A percentile compares a stretch with the other conserved stretches of the same genome.
phyloP scores from a whole-genome alignment of 805 yeast species.

The Wickerhamiella allomyrinae region DNA sequence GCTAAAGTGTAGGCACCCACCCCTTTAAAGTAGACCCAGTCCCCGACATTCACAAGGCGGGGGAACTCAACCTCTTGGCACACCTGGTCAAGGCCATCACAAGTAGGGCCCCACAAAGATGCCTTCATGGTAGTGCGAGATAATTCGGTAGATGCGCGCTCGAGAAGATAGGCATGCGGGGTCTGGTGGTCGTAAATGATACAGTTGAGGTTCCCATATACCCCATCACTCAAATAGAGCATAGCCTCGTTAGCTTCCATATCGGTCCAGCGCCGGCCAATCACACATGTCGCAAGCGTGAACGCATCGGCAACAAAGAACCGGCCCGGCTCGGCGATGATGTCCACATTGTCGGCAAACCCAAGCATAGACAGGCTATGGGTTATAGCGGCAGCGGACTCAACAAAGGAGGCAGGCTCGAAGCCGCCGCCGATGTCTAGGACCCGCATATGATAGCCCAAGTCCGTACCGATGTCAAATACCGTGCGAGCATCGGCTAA shows the following conservation, averaged over 20 bases:
- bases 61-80: slow-evolving; percentile 38
- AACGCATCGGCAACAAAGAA: slow-evolving; percentile 75
- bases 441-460: slow-evolving; percentile 37
- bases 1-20: slow-evolving; percentile 88
- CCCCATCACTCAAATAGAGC: slow-evolving; percentile 88
- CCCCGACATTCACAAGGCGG: slow-evolving; percentile 61
- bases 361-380: slow-evolving; percentile 27
- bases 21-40: slow-evolving; percentile 76
- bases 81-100: slow-evolving; percentile 90
- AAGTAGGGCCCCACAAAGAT: slow-evolving; percentile 96
- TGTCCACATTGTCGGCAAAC: slow-evolving; percentile 41
- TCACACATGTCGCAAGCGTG: slow-evolving; percentile 69
- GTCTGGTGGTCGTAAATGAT: slow-evolving; percentile 82
- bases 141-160: slow-evolving; percentile 29
- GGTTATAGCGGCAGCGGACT: slow-evolving; percentile 45
- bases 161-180: slow-evolving; percentile 53
- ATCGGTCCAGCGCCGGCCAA: slow-evolving; percentile 53
- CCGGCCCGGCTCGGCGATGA: slow-evolving; percentile 93
- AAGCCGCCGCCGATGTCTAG: slow-evolving; percentile 95
- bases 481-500: slow-evolving; percentile 44
- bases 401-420: slow-evolving; percentile 40
- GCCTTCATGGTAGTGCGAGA: slow-evolving; percentile 11
- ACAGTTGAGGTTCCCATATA: slow-evolving; percentile 90
- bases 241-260: slow-evolving; percentile 32
- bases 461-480: slow-evolving; percentile 41